These are phyloP conservation scores for Wilcoxina mikolae DNA, from an alignment of 495 filamentous ascomycete species.

Conservation along the genomic window DNA sequence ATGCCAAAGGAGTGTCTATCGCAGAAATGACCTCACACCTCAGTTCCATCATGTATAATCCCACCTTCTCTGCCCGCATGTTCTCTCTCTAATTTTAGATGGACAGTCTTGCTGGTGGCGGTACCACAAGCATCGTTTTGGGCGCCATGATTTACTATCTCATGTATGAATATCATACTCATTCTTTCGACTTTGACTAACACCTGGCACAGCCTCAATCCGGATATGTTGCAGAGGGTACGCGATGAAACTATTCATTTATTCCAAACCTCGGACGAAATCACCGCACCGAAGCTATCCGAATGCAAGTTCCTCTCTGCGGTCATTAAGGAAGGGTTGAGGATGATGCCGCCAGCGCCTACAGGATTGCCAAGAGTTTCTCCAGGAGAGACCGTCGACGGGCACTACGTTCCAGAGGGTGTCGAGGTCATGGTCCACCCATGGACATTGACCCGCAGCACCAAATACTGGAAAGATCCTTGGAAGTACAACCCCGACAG, in stretches of 20 bases:
- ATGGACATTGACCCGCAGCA: constrained; percentile 32
- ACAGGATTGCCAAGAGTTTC: constrained; percentile 36
- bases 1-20: not conserved
- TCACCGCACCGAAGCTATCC: constrained; percentile 23
- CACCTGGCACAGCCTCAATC: constrained; percentile 15
- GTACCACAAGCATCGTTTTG: constrained; percentile 42
- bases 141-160: constrained; percentile 36
- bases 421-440: constrained; percentile 33
- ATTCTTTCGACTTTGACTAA: not conserved
- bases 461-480: constrained; percentile 34
- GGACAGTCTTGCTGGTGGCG: constrained; percentile 38
- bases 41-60: not conserved
- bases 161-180: not conserved
- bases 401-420: constrained; percentile 33
- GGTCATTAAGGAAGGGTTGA: constrained; percentile 41
- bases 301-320: constrained; percentile 25
- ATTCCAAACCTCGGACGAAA: constrained; percentile 38
- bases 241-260: constrained; percentile 37
- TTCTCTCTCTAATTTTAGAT: no score
- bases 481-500: constrained; percentile 39
- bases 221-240: constrained; percentile 30
- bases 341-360: constrained; percentile 43
- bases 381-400: constrained; percentile 34
- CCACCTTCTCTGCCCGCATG: not conserved
- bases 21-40: not conserved